These are phyloP conservation scores for Lactarius akahatsu DNA, from an alignment of 768 basidiomycete genomes.

Conservation along the genomic window DNA sequence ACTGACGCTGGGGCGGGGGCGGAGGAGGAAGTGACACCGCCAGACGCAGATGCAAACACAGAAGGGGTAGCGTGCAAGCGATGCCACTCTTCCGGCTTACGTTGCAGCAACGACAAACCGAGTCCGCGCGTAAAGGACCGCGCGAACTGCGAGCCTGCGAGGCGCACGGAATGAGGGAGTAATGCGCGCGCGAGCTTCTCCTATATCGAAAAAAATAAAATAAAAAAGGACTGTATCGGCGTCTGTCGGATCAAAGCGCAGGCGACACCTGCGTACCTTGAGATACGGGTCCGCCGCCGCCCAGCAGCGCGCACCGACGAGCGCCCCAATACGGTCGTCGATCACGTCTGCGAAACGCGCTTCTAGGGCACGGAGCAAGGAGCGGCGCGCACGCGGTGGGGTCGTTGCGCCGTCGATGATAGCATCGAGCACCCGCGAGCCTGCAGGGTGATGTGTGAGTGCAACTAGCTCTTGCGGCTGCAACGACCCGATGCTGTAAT, in stretches of 20 bases:
- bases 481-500: slow-evolving; percentile 56
- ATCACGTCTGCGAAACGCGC: slow-evolving; percentile 79
- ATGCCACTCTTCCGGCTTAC: slow-evolving; percentile 85
- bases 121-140: slow-evolving; percentile 83
- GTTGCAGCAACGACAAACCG: slow-evolving; percentile 72
- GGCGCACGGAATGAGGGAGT: slow-evolving; percentile 62
- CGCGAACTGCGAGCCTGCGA: slow-evolving; percentile 80
- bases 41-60: slow-evolving; percentile 33
- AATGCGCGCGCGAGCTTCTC: slow-evolving; percentile 91
- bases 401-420: slow-evolving; percentile 69
- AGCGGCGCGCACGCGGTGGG: slow-evolving; percentile 60
- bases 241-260: background rate
- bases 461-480: slow-evolving; percentile 56
- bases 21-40: background rate
- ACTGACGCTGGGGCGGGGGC: background rate
- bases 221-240: background rate
- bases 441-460: slow-evolving; percentile 64
- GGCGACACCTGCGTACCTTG: slow-evolving; percentile 52
- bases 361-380: slow-evolving; percentile 71
- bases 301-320: slow-evolving; percentile 92
- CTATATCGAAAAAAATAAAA: slow-evolving; percentile 46
- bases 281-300: slow-evolving; percentile 87
- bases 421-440: slow-evolving; percentile 76
- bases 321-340: slow-evolving; percentile 87
- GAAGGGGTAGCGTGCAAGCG: slow-evolving; percentile 52